Conservation (phyloP, 805 yeast genomes). For the Yarrowia sp. region DNA sequence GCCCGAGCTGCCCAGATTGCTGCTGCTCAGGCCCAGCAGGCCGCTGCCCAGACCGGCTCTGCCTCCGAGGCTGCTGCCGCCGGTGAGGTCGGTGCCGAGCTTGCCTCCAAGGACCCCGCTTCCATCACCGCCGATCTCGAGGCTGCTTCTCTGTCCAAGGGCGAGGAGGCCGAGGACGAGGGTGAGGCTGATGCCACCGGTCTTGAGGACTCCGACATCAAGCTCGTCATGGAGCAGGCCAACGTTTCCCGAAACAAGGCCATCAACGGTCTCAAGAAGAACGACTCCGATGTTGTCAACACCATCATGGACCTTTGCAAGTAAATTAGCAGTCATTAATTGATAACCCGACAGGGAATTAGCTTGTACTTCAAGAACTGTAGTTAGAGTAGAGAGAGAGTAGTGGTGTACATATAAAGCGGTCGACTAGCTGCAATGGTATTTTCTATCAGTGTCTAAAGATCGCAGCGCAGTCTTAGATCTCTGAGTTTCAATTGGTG, state of each 20-base stretch:
- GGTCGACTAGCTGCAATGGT: no score
- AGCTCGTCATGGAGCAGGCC: constrained; percentile 89
- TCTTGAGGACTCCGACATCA: constrained; percentile 79
- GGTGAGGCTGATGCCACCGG: constrained; percentile 87
- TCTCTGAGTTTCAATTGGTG: no score
- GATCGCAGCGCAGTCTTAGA: no score
- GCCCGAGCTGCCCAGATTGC: constrained; percentile 78
- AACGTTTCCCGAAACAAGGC: constrained; percentile 89
- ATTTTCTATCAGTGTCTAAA: no score
- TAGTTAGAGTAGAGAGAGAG: no score
- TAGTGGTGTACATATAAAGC: no score
- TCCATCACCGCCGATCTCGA: constrained; percentile 45
- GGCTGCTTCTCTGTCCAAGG: constrained; percentile 52
- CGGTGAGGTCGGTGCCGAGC: constrained; percentile 54
- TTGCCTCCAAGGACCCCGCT: constrained; percentile 50
- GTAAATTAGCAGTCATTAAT: constrained; percentile 42
- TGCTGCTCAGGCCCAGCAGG: constrained; percentile 62
- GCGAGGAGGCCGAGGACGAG: constrained; percentile 65
- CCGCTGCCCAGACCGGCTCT: constrained; percentile 51
- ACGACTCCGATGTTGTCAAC: constrained; percentile 93
- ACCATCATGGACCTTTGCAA: constrained; percentile 75
- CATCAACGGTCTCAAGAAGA: constrained; percentile 83
- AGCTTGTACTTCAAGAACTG: no score
- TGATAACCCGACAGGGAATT: background rate
- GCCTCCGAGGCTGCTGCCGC: constrained; percentile 57